Conservation (phyloP, 164 flowering plant species). For the Vitis vinifera region ASM3070453v1 NC_081822.1:587501-588000, state of each 20-base stretch:
- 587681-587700: slow-evolving; percentile 8
- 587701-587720: background rate
- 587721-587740: background rate
- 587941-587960: no score
- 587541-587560: slow-evolving; percentile 59
- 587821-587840: slow-evolving; percentile 51
- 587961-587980: no score
- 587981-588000: no score
- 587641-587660: slow-evolving; percentile 18
- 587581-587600: slow-evolving; percentile 71
- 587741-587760: slow-evolving; percentile 17
- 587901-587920: no score
- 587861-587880: background rate
- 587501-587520: slow-evolving; percentile 55
- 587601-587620: slow-evolving; percentile 34
- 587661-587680: slow-evolving; percentile 31
- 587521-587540: slow-evolving; percentile 65
- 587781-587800: slow-evolving; percentile 38
- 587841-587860: slow-evolving; percentile 41
- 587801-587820: slow-evolving; percentile 24
- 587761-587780: slow-evolving; percentile 27
- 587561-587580: slow-evolving; percentile 50
- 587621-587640: slow-evolving; percentile 17
- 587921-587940: no score
- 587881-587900: no score